Base-by-base conservation (phyloP, 2,329 filamentous ascomycete species). In the Keithomyces neogunnii region DNA sequence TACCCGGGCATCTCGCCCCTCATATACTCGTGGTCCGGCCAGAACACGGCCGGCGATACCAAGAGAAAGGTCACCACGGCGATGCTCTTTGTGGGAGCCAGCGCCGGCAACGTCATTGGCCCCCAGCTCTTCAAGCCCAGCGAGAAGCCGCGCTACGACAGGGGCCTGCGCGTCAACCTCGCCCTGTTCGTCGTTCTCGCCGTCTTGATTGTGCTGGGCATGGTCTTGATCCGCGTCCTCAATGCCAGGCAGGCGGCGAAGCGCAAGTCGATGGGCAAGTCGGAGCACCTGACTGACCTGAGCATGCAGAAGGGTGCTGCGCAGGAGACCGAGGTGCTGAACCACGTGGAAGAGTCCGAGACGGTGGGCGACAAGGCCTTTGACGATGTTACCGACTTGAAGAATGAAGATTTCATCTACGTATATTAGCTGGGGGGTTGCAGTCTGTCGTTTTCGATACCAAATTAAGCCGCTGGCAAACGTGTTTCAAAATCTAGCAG, bases 61-160 rank as follows among this genome's bases (percentile, higher is more conserved):
- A 86, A 86, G 62, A 76, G 81, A 54, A 85, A 85, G 60, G 74
- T 80, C 2, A 84, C 77, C 0, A 84, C 81, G 0, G 80, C 72
- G 2, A 73, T 81, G 11, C 66, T 85, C 3, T 82, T 85, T 56
- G 70, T 85, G 30, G 81, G 81, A 5, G 76, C 80, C 56, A 81
- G 77, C 48, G 75, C 76, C 1, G 82, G 82, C 6, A 85, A 86
- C 56, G 78, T 85, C 44, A 71, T 85, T n/a, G 82, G 82, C 0
- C 82, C 82, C 0, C 77, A 80, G 51, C 66, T 85, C 2, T 63
- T 85, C 66, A 80, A 74, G 29, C 76, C 78, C 0, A 71, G 69
- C 2, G 80, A 85, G 58, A 76, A 75, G 33, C 82, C 82, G 0
- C 64, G 73, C 2, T 85, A 85, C 59, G 65, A 66, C 5, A 71